A percentile compares a stretch with the other conserved stretches of the same genome.
phyloP scores from a whole-genome alignment of 192 early-diverging fungal species.

The Backusella australiensis region DNA sequence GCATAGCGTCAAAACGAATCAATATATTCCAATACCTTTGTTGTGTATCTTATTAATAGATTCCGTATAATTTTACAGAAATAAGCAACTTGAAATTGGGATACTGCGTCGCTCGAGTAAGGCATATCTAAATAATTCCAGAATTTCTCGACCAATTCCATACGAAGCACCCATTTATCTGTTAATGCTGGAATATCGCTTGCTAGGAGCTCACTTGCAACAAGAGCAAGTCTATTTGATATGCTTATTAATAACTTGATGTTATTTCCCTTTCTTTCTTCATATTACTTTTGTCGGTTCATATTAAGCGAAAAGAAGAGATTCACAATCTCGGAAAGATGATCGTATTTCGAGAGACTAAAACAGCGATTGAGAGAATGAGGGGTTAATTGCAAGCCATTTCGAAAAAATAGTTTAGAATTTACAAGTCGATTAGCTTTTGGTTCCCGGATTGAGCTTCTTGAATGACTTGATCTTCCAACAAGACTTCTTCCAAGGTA shows the following conservation, averaged over 20 bases:
- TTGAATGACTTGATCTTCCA: constrained; percentile 91
- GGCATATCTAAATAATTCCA: constrained; percentile 18
- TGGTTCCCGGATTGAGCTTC: constrained; percentile 93
- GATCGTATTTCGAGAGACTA: constrained; percentile 5
- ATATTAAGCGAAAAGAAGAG: constrained; percentile 9
- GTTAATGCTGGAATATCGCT: constrained; percentile 15
- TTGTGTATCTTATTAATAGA: constrained; percentile 3
- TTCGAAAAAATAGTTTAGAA: background rate
- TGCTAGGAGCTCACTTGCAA: constrained; percentile 16
- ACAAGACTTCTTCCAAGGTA: constrained; percentile 86
- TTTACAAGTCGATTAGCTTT: constrained; percentile 84
- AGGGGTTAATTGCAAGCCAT: background rate
- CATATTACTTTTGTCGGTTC: constrained; percentile 10
- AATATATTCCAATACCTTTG: background rate
- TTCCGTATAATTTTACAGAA: constrained; percentile 15
- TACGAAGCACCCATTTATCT: background rate
- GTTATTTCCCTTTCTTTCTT: background rate
- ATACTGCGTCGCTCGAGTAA: background rate
- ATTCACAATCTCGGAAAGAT: background rate
- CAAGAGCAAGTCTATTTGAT: constrained; percentile 5
- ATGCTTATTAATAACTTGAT: background rate
- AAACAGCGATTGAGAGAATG: background rate
- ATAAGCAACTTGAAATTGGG: constrained; percentile 1
- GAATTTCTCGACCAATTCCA: constrained; percentile 9
- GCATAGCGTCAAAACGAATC: background rate